Evolutionary conservation across 2,329 filamentous ascomycete genomes (phyloP).

Genomic region (Lasiodiplodia sp.): DNA sequence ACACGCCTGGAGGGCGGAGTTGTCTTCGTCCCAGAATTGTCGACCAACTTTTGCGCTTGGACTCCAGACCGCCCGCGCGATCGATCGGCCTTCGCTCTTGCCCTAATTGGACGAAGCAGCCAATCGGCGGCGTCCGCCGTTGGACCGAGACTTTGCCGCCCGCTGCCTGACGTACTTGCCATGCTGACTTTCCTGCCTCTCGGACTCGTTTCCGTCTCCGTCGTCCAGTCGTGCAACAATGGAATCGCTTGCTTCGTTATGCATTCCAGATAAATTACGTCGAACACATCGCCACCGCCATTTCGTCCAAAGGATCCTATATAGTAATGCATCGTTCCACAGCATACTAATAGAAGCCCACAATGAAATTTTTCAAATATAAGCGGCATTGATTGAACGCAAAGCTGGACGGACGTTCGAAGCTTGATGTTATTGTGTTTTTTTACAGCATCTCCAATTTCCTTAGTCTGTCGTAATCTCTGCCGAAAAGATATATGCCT

Average conservation of each 20-base stretch:
- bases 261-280: background rate
- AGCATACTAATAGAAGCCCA: background rate
- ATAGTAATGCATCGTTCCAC: background rate
- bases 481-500: no score
- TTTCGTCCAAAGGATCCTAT: background rate
- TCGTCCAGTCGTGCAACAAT: background rate
- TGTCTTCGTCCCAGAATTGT: constrained; percentile 18
- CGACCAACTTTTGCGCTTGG: constrained; percentile 29
- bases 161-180: background rate
- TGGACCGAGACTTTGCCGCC: background rate
- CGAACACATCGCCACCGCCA: background rate
- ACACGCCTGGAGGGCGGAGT: constrained; percentile 10
- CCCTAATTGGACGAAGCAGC: background rate
- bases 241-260: background rate
- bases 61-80: constrained; percentile 1
- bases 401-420: background rate
- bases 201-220: background rate
- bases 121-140: constrained; percentile 3
- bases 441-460: background rate
- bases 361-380: background rate
- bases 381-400: background rate
- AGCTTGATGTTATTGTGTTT: background rate
- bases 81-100: constrained; percentile 1
- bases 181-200: background rate
- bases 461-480: background rate